Conservation (phyloP, 371 early-diverging fungal species). For the Hamiltosporidium magnivora region DNA sequence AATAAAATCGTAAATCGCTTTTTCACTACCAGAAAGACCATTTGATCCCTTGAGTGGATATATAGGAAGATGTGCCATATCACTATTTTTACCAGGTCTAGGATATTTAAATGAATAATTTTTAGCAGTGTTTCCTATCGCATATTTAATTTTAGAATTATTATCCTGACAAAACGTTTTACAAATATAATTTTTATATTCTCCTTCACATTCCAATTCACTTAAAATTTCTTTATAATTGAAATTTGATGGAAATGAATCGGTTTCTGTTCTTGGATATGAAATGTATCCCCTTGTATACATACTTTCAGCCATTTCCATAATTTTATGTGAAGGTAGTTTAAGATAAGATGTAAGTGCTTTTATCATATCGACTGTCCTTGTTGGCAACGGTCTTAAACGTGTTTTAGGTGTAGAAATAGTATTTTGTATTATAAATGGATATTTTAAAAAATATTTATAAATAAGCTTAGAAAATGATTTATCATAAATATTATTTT, state of each 20-base stretch:
- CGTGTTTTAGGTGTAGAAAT: not conserved
- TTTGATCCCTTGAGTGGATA: conserved; percentile 71
- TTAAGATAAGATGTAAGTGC: conserved; percentile 62
- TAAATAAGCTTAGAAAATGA: conserved; percentile 45
- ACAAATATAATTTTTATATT: conserved; percentile 9
- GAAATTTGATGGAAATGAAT: conserved; percentile 68
- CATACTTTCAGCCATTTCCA: conserved; percentile 65
- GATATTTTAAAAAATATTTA: too few relatives aligned
- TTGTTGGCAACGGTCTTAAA: conserved; percentile 72
- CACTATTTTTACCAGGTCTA: conserved; percentile 74
- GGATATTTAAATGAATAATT: too few relatives aligned
- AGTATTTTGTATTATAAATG: too few relatives aligned
- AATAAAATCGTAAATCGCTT: conserved; percentile 74
- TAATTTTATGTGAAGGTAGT: conserved; percentile 67
- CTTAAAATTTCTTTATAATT: conserved; percentile 61
- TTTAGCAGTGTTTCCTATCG: too few relatives aligned
- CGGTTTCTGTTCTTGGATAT: conserved; percentile 98
- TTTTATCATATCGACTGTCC: conserved; percentile 85
- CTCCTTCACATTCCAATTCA: conserved; percentile 15
- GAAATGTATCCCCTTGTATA: conserved; percentile 74
- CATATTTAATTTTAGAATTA: too few relatives aligned
- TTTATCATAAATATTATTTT: conserved; percentile 53
- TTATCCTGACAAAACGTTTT: not conserved
- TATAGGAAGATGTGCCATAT: conserved; percentile 97
- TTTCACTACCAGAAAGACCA: conserved; percentile 62